phyloP scores from a whole-genome alignment of 208 protist species.

The Lotmaria passim region DNA sequence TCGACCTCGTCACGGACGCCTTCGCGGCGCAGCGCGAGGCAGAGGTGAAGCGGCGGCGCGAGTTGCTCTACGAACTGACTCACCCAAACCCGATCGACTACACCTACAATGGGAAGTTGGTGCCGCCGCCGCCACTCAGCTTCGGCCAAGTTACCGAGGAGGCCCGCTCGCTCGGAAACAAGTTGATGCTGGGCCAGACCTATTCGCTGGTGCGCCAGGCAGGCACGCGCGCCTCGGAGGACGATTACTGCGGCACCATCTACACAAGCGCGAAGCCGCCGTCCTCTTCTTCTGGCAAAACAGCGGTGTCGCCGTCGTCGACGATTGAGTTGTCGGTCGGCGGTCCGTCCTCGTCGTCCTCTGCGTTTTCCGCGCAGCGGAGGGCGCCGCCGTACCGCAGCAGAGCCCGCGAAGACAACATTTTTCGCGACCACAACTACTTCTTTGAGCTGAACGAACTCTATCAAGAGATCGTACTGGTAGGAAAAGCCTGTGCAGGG shows the following conservation, averaged over 20 bases:
- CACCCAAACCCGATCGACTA: constrained; percentile 86
- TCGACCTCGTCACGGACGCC: constrained; percentile 88
- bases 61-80: constrained; percentile 83
- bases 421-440: constrained; percentile 87
- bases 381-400: constrained; percentile 36
- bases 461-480: constrained; percentile 90
- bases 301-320: constrained; percentile 21
- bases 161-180: constrained; percentile 61
- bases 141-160: constrained; percentile 86
- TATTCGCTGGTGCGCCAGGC: constrained; percentile 82
- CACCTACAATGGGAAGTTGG: constrained; percentile 83
- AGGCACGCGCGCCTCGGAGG: constrained; percentile 47
- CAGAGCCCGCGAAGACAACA: constrained; percentile 50
- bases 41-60: constrained; percentile 58
- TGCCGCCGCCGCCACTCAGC: constrained; percentile 86
- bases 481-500: constrained; percentile 81
- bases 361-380: not conserved
- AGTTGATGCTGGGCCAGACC: constrained; percentile 74
- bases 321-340: constrained; percentile 19
- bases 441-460: constrained; percentile 93
- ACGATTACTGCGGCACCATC: constrained; percentile 28
- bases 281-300: not conserved
- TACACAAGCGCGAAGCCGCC: not conserved
- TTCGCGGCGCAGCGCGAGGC: constrained; percentile 73
- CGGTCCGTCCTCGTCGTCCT: not conserved